A percentile compares a stretch with the other conserved stretches of the same genome.
phyloP scores from a whole-genome alignment of 2,329 filamentous ascomycete genomes.

The Alternaria panax region DNA sequence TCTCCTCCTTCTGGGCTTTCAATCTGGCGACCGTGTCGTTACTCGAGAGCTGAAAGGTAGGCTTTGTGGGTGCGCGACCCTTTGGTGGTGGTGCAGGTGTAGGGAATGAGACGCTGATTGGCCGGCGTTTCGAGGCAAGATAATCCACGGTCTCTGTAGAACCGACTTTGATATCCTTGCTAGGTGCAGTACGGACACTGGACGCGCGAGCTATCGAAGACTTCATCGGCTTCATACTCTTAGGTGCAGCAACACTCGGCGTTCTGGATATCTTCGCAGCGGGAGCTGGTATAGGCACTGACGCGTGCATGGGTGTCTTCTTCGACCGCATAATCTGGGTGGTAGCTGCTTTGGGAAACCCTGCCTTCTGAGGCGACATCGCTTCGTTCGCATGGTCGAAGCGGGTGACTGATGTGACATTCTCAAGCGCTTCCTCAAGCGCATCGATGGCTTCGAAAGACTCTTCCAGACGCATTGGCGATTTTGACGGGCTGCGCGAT shows the following conservation, averaged over 20 bases:
- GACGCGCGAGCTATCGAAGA: constrained; percentile 35
- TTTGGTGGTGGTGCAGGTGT: constrained; percentile 57
- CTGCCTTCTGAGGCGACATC: constrained; percentile 37
- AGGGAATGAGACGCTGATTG: constrained; percentile 57
- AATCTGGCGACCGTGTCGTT: constrained; percentile 62
- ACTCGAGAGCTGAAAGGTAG: constrained; percentile 61
- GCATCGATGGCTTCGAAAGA: constrained; percentile 61
- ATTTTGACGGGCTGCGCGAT: constrained; percentile 36
- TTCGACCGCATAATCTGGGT: constrained; percentile 14
- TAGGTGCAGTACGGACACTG: constrained; percentile 35
- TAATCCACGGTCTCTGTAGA: constrained; percentile 45
- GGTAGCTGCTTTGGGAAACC: constrained; percentile 13
- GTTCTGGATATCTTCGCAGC: constrained; percentile 36
- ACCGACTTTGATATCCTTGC: constrained; percentile 31
- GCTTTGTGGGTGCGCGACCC: constrained; percentile 58
- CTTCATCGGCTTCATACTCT: constrained; percentile 39
- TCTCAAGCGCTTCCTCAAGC: constrained; percentile 61
- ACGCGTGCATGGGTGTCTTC: constrained; percentile 19
- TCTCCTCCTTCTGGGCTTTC: constrained; percentile 60
- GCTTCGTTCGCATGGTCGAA: constrained; percentile 44
- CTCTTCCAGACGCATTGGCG: constrained; percentile 52
- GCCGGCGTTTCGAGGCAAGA: constrained; percentile 55
- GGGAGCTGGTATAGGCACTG: constrained; percentile 7
- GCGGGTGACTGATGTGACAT: constrained; percentile 51
- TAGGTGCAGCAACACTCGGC: constrained; percentile 35